Conservation (phyloP, 2,329 filamentous ascomycete genomes). For the Orbilia quercus region DNA sequence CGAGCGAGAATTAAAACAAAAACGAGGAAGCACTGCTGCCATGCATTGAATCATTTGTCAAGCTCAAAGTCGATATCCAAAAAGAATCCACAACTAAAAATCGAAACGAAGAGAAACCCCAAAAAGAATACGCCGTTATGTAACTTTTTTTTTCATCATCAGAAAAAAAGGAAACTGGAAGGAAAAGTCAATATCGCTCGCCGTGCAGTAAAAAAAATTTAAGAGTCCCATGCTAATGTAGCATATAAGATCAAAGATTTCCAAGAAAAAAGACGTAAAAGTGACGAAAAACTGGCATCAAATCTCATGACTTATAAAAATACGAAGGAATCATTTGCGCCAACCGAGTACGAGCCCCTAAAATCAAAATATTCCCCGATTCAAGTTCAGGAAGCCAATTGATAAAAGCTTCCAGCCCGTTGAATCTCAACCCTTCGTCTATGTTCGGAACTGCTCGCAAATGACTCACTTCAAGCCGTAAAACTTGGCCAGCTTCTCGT, state of each 20-base stretch:
- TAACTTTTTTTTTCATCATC: slow-evolving; percentile 29
- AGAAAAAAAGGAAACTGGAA: slow-evolving; percentile 24
- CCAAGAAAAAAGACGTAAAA: slow-evolving; percentile 42
- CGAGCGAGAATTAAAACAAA: slow-evolving; percentile 2
- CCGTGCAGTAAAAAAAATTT: slow-evolving; percentile 20
- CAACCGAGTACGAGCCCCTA: slow-evolving; percentile 54
- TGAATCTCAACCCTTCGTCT: slow-evolving; percentile 52
- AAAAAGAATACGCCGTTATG: slow-evolving; percentile 39
- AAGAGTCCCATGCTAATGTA: slow-evolving; percentile 29
- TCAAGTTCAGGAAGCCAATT: slow-evolving; percentile 47
- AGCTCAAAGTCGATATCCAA: slow-evolving; percentile 20
- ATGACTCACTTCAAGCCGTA: slow-evolving; percentile 56
- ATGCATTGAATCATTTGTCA: slow-evolving; percentile 26
- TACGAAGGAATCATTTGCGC: slow-evolving; percentile 53
- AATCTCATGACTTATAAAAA: slow-evolving; percentile 37
- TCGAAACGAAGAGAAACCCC: slow-evolving; percentile 4
- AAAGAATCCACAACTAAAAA: slow-evolving; percentile 30
- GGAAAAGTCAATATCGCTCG: slow-evolving; percentile 24
- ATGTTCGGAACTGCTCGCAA: slow-evolving; percentile 37
- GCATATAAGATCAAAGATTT: slow-evolving; percentile 24
- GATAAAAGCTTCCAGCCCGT: slow-evolving; percentile 42
- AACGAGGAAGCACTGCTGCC: slow-evolving; percentile 21
- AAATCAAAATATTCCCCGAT: slow-evolving; percentile 40
- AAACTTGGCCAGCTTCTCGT: slow-evolving; percentile 51
- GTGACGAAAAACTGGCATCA: slow-evolving; percentile 46